A percentile compares a stretch with the other conserved stretches of the same genome.
Conservation (phyloP, 495 filamentous ascomycete genomes). For the Aspergillus panamensis region DNA sequence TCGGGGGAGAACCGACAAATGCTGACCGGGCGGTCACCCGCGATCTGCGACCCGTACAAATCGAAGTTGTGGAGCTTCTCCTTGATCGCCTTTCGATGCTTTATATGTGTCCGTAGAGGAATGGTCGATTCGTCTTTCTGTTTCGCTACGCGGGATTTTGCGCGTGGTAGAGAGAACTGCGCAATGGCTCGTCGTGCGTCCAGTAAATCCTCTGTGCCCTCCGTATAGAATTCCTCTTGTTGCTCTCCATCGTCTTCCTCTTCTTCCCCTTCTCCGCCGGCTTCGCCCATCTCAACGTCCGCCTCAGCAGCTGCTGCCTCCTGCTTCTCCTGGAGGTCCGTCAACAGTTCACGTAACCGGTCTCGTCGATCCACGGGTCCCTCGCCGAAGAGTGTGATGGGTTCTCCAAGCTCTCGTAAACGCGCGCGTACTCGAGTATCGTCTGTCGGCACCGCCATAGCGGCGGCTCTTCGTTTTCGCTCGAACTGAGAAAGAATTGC, state of each 20-base stretch:
- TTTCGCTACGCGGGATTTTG: conserved; percentile 68
- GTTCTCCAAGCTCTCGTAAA: conserved; percentile 81
- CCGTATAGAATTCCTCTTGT: conserved; percentile 95
- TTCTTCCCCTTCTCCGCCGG: conserved; percentile 32
- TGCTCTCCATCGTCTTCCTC: conserved; percentile 66
- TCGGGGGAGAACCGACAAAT: conserved; percentile 89
- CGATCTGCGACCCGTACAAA: conserved; percentile 87
- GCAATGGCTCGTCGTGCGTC: conserved; percentile 79
- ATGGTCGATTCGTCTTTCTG: conserved; percentile 79
- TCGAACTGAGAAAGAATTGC: conserved; percentile 87
- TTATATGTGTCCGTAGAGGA: conserved; percentile 80
- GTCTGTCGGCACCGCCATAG: conserved; percentile 92
- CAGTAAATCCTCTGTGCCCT: conserved; percentile 69
- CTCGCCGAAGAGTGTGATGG: conserved; percentile 94
- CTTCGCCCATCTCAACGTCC: conserved; percentile 56
- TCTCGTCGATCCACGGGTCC: conserved; percentile 83
- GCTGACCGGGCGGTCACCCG: conserved; percentile 82
- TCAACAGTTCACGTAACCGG: conserved; percentile 76
- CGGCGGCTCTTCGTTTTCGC: conserved; percentile 80
- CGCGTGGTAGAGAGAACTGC: conserved; percentile 76
- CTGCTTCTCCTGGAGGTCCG: conserved; percentile 62
- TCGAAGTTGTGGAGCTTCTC: conserved; percentile 79
- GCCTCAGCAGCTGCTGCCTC: conserved; percentile 56
- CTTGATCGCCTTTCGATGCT: conserved; percentile 84
- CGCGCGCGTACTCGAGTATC: conserved; percentile 79